phyloP scores from a whole-genome alignment of 345 rosid species.

The Gossypium stocksii region DNA sequence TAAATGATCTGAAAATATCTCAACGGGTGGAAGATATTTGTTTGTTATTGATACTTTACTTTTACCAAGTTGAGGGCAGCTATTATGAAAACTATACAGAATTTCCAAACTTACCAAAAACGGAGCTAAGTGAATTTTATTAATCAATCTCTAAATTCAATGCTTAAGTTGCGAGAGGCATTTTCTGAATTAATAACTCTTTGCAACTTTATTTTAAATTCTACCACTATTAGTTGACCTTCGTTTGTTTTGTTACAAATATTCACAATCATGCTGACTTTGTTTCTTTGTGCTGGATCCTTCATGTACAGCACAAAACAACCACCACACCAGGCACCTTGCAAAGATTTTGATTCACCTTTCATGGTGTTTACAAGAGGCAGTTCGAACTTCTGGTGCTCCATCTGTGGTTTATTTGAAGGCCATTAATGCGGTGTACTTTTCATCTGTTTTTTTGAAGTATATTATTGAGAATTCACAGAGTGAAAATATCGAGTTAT shows the following conservation, averaged over 20 bases:
- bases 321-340: slow-evolving; percentile 75
- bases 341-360: slow-evolving; percentile 83
- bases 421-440: slow-evolving; percentile 71
- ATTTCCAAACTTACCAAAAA: not conserved
- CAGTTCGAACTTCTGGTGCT: slow-evolving; percentile 41
- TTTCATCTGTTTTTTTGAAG: slow-evolving; percentile 82
- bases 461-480: slow-evolving; percentile 60
- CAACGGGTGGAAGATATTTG: not conserved
- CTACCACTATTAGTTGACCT: not conserved
- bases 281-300: slow-evolving; percentile 5
- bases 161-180: not conserved
- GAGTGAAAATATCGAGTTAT: slow-evolving; percentile 43
- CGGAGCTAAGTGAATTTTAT: not conserved
- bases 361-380: slow-evolving; percentile 76
- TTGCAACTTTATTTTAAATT: not conserved
- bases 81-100: not conserved
- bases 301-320: slow-evolving; percentile 59
- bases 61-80: not conserved
- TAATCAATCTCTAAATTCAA: slow-evolving; percentile 1
- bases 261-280: not conserved
- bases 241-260: not conserved
- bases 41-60: not conserved
- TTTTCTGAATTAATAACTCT: not conserved
- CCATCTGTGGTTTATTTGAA: slow-evolving; percentile 40
- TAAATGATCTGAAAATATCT: not conserved